Evolutionary conservation across 352 stramenopile species (phyloP).

Genomic region (Pythium periplocum): DNA sequence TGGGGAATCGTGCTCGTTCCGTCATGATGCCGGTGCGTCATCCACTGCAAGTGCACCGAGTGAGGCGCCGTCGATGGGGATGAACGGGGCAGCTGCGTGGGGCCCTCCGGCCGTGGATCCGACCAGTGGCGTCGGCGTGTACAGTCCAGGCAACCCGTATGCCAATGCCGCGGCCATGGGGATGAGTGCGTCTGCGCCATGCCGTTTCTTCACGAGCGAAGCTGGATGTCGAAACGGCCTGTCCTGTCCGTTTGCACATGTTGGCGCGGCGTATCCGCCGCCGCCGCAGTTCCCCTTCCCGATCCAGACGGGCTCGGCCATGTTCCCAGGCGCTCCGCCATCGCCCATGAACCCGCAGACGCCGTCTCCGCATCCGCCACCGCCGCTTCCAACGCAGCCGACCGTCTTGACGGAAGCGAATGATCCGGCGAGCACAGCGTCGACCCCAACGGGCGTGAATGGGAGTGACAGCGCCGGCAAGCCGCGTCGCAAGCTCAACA

Average conservation of each 20-base stretch:
- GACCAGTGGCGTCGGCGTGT: constrained; percentile 6
- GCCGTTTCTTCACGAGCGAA: constrained; percentile 49
- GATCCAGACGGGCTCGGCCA: constrained; percentile 1
- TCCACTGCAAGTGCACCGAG: not conserved
- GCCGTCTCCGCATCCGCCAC: constrained; percentile 18
- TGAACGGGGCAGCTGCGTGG: not conserved
- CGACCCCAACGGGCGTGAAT: not conserved
- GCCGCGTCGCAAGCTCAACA: constrained; percentile 40
- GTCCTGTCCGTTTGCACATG: constrained; percentile 52
- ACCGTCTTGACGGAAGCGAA: constrained; percentile 7
- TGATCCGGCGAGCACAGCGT: constrained; percentile 16
- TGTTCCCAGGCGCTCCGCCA: not conserved
- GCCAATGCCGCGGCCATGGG: constrained; percentile 8
- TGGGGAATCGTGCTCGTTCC: constrained; percentile 57
- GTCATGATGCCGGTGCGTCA: constrained; percentile 28
- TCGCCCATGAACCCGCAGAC: constrained; percentile 20
- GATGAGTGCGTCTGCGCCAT: constrained; percentile 16
- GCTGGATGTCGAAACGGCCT: constrained; percentile 62
- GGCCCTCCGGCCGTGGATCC: constrained; percentile 6
- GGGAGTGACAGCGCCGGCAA: constrained; percentile 6
- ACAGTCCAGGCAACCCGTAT: constrained; percentile 36
- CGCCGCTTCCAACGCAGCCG: not conserved
- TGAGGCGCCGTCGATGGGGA: not conserved
- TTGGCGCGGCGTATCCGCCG: constrained; percentile 11
- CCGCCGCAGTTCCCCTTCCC: constrained; percentile 12